Evolutionary conservation across 306 rosid genomes (phyloP), one percentile per base, ranked within the genome.

Genomic region (Lathyrus sativus): DNA sequence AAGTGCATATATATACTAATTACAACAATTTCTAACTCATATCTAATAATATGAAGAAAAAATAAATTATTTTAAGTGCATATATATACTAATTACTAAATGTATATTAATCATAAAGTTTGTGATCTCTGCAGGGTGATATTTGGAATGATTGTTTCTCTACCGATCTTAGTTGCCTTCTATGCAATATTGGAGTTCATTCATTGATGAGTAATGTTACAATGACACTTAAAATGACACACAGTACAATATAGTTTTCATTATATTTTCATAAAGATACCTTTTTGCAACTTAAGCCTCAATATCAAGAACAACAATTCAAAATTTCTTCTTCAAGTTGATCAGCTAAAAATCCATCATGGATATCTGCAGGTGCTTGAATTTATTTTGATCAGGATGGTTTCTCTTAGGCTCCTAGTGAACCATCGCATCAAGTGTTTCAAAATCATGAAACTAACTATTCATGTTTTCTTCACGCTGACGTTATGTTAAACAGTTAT

Each of bases 61-160:
- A 24, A 24, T 1, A 24, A 1, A 24, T 4, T 26, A 26, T 26
- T 26, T 26, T 26, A 26, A 26, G 28, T 3, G 29, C 29, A 26
- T 26, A 26, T 26, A 26, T 3, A 26, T 41, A 41, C 45, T 41
- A 41, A 41, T 10, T 10, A 9, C 3, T 11, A 19, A 29, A 26
- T 26, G 29, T 26, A 26, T 9, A 43, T 33, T 53, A 53, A 22
- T 77, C 43, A 0, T 4, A 38, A 11, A 61, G 8, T 39, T 50
- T 64, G 24, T 56, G 39, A 38, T 26, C 15, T 51, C 4, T 75
- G 9, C 96, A 93, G 99, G 85, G 99, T 93, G 56, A 90, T 93
- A 45, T 90, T 93, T 39, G 96, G 99, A 11, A 84, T 66, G 87
- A 51, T 93, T 35, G 90, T 78, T 77, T 88, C 97, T 1, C 92